A percentile compares a stretch with the other conserved stretches of the same genome.
These are phyloP conservation scores for Ceratobasidium sp. DNA, from an alignment of 1,284 basidiomycete species.

Conservation along the genomic window DNA sequence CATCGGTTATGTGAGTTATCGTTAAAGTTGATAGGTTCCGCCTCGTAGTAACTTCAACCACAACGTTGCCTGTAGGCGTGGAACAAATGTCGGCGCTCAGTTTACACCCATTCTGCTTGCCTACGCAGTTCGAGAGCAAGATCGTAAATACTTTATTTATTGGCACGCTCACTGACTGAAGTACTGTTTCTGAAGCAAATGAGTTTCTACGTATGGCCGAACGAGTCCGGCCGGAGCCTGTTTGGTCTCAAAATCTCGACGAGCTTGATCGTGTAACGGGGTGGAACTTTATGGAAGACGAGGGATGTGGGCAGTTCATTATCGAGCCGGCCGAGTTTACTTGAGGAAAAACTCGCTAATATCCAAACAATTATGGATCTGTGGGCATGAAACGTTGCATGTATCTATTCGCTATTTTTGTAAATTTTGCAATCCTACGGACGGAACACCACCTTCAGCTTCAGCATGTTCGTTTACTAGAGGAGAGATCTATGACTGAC, in stretches of 20 bases:
- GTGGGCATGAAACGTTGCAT: neutral
- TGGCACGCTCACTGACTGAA: neutral
- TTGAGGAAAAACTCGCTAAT: neutral
- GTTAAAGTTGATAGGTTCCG: too few species aligned
- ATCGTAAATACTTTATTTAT: neutral
- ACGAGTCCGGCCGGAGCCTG: neutral
- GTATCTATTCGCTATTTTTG: neutral
- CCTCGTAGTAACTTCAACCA: too few species aligned
- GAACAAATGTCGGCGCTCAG: neutral
- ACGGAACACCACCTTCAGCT: too few species aligned
- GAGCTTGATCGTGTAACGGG: conserved; percentile 31
- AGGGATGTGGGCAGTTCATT: conserved; percentile 2
- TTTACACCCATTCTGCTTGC: conserved; percentile 8
- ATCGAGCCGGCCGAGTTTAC: conserved; percentile 12
- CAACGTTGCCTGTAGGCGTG: neutral
- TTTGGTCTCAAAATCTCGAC: conserved; percentile 28
- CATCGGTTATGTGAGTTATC: neutral
- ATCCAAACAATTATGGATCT: neutral
- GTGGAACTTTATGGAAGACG: conserved; percentile 33
- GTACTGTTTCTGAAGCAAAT: neutral
- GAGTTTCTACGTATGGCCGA: conserved; percentile 16
- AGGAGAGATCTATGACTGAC: too few species aligned
- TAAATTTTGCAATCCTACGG: too few species aligned
- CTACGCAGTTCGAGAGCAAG: conserved; percentile 10
- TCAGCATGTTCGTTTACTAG: too few species aligned